Evolutionary conservation across 805 yeast species (phyloP), one percentile per base, ranked within the genome.

Genomic region (Saturnispora besseyi): DNA sequence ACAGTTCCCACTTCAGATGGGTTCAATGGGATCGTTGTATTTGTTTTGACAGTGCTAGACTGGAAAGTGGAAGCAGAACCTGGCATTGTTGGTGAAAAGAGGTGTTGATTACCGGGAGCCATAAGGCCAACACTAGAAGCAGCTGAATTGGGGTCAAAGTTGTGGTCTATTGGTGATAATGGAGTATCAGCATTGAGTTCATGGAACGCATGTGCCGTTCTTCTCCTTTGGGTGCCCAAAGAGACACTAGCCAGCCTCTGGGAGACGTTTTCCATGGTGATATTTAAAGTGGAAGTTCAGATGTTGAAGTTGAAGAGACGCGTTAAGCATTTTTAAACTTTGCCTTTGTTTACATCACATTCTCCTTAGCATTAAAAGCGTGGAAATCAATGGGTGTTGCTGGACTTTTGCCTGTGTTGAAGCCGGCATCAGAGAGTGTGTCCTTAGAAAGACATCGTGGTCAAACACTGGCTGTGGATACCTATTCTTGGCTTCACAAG

Each of bases 401-500:
- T 26, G 96, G 96, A 0, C 72, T 91, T 24, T 76, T 88, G 31
- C 90, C 86, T n/a, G 78, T 77, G 50, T 71, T 91, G 54, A 87
- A 85, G 62, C 79, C 84, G 29, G 83, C 87, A 40, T 93, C 85
- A 58, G 74, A 75, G 48, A 73, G 75, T 0, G 73, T 77, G 1
- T 66, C 82, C 2, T 67, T 90, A 43, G 74, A 76, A 49, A 67
- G 76, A 33, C 87, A 79, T 62, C 66, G 79, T 12, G 96, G 96
- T 1, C 74, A 82, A 59, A 80, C 85, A 0, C 68, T 90, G 41
- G 99, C 96, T 0, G 82, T 93, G n/a, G 99, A 93, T 62, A 90
- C 96, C 0, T 93, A 88, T 61, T 89, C 96, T 1, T 93, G 99
- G 99, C 76, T 93, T 5, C 99, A 93, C 66, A 78, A 87, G 55